Evolutionary conservation across 768 basidiomycete species (phyloP), one percentile per base, ranked within the genome.

Genomic region (Suillus sp.): DNA sequence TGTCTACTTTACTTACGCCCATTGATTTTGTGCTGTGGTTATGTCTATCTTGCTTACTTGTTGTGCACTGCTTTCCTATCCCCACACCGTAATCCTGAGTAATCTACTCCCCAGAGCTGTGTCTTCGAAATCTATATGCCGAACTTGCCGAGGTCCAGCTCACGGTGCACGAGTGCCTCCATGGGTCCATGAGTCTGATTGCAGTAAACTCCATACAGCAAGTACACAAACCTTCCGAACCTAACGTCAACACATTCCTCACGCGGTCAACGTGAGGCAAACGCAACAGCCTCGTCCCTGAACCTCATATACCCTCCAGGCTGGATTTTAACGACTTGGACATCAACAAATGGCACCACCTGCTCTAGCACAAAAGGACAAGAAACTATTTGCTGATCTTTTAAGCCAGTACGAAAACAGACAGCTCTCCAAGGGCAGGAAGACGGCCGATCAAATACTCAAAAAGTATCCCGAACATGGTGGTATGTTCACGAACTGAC

Each of bases 381-480:
- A 85, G 18, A 78, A 85, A 30, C 84, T 95, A 38, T 98, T 97
- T 84, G 89, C 90, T 69, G 92, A 95, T 68, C 81, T 97, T 42
- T 78, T 97, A 22, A 87, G 87, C 25, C 82, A 91, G 14, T 99
- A 99, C 75, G 97, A 99, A 77, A 83, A 88, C 13, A 86, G 92
- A 70, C 89, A 93, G 71, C 88, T 95, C 74, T 90, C 94, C 70
- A 93, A 93, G 70, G 96, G 90, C 27, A 83, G 91, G 64, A 97
- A 97, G 76, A 86, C 90, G 8, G 93, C 94, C 1, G 95, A 98
- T 77, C 87, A 87, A 70, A 95, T 99, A 74, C 86, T 99, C 74
- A 96, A 94, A 79, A 97, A 96, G 80, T 87, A 89, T 70, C 95
- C 97, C 0, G 89, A 96, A 48, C 95, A 99, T 82, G 97, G 96